A percentile compares a stretch with the other conserved stretches of the same genome.
These are phyloP conservation scores for Tolypocladium nubicola DNA, from an alignment of 2,329 filamentous ascomycete genomes.

Conservation along the genomic window DNA sequence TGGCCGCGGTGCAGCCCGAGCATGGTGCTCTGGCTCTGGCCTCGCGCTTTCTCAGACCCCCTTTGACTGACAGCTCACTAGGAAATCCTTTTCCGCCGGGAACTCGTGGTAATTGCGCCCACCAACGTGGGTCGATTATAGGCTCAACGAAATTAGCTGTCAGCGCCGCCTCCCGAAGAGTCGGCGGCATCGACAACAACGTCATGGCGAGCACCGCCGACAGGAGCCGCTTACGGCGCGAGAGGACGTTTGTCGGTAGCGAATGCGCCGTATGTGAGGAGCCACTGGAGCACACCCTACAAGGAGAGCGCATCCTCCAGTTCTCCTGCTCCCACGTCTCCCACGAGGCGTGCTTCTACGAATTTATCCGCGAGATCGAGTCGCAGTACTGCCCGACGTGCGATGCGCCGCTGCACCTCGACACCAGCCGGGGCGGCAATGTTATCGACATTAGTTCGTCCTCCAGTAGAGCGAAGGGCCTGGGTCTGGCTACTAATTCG, in stretches of 20 bases:
- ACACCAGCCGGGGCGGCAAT: constrained; percentile 88
- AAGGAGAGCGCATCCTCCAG: constrained; percentile 87
- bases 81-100: constrained; percentile 17
- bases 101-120: constrained; percentile 14
- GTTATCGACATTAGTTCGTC: constrained; percentile 74
- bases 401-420: constrained; percentile 80
- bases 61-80: neutral
- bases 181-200: constrained; percentile 28
- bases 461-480: constrained; percentile 10
- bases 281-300: constrained; percentile 86
- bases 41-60: too few relatives aligned
- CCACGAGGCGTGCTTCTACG: constrained; percentile 97
- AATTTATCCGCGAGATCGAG: constrained; percentile 92
- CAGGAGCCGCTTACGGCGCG: constrained; percentile 67
- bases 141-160: constrained; percentile 21
- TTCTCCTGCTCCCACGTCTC: constrained; percentile 96
- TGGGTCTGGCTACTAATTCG: constrained; percentile 13
- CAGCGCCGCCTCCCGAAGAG: constrained; percentile 21
- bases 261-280: constrained; percentile 97
- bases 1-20: neutral
- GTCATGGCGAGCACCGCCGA: constrained; percentile 45
- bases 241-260: constrained; percentile 89
- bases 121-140: constrained; percentile 20
- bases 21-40: neutral
- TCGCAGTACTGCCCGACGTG: constrained; percentile 91